A percentile compares a stretch with the other conserved stretches of the same genome.
These are phyloP conservation scores for Fusarium sp. DNA, from an alignment of 2,329 filamentous ascomycete species.

Conservation along the genomic window DNA sequence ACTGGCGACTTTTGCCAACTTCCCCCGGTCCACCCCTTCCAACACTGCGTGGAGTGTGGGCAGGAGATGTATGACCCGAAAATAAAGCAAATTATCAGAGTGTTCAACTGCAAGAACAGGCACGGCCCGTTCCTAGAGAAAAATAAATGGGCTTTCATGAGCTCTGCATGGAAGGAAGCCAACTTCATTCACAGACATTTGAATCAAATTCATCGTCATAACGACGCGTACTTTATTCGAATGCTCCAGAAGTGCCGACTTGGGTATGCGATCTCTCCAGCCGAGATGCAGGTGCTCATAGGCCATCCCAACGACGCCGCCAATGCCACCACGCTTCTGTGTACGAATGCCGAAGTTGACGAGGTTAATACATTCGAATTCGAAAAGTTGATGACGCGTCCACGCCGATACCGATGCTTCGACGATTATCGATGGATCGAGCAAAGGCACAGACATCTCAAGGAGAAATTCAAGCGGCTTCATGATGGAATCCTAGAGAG, in stretches of 20 bases:
- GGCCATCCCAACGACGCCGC: slow-evolving; percentile 55
- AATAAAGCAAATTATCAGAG: no score
- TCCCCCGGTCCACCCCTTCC: slow-evolving; percentile 68
- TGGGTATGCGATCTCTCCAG: slow-evolving; percentile 47
- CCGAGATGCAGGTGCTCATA: slow-evolving; percentile 57
- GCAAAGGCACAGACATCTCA: no score
- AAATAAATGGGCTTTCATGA: slow-evolving; percentile 68
- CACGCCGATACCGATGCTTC: no score
- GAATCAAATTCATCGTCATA: slow-evolving; percentile 67
- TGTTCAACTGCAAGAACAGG: no score
- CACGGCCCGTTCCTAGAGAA: no score
- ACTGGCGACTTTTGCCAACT: slow-evolving; percentile 68
- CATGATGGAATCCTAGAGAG: no score
- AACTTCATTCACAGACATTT: slow-evolving; percentile 65
- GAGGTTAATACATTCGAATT: no score
- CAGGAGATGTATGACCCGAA: not conserved
- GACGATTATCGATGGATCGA: no score
- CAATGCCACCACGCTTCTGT: slow-evolving; percentile 10
- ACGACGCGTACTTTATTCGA: slow-evolving; percentile 62
- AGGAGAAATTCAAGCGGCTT: no score
- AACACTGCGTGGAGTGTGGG: slow-evolving; percentile 34
- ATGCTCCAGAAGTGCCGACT: slow-evolving; percentile 67
- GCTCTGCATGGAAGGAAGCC: slow-evolving; percentile 65
- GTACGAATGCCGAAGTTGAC: no score
- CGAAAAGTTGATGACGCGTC: no score